Evolutionary conservation across 768 basidiomycete genomes (phyloP), one percentile per base, ranked within the genome.

Genomic region (Wakefieldia striispora): DNA sequence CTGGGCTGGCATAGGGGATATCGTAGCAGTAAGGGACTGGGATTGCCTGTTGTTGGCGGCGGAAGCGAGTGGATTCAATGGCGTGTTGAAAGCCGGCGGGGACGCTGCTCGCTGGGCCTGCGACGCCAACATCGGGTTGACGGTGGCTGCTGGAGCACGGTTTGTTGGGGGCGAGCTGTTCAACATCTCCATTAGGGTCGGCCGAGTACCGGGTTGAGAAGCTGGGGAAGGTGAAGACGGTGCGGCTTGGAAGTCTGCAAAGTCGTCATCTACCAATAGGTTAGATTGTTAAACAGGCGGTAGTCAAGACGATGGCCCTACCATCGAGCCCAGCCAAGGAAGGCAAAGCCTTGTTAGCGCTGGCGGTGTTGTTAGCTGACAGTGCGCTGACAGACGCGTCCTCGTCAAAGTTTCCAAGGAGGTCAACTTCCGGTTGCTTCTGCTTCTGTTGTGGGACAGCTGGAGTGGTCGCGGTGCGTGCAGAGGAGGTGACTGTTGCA

Each of bases 221-320:
- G 70, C 57, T 9, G 74, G 71, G 5, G 65, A 48, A 8, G 70
- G 51, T 42, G 70, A 70, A 13, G 72, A 60, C 16, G 86, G 87
- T 3, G 85, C 88, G 17, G 81, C 82, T 66, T 90, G 86, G 73
- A 93, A 93, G 65, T 92, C 91, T 43, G 80, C 83, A 57, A 93
- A 93, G 43, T 93, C 91, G 55, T 93, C 91, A 59, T 89, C 88
- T 79, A 49, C 49, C 19, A 49, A 44, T n/a, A 58, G 21, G 57
- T 52, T 19, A 56, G 49, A 45, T 41, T 29, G 38, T 27, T 29
- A 40, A 35, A 26, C 19, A 34, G n/a, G 27, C 5, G 17, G 27
- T 4, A 42, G 21, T 4, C 29, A 40, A 40, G 27, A 24, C 23
- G 42, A 23, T 33, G n/a, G 20, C 9, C 55, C 19, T 9, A 67